Conservation (phyloP, 192 early-diverging fungal species). For the Backusella macrospora region DNA sequence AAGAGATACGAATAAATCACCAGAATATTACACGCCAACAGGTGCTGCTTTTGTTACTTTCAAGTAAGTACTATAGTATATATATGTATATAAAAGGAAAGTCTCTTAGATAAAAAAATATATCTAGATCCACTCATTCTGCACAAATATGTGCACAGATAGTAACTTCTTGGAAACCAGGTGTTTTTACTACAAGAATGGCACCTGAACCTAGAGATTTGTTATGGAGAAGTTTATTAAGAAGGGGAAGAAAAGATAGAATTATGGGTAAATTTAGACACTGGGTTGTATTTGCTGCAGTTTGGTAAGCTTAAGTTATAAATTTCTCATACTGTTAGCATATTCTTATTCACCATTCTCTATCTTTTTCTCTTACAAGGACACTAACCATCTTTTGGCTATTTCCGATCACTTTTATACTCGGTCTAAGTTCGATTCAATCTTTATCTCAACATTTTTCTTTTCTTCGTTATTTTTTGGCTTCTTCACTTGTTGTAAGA, state of each 20-base stretch:
- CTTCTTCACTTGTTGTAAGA: constrained; percentile 43
- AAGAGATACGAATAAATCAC: constrained; percentile 40
- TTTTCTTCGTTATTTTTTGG: constrained; percentile 51
- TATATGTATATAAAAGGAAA: not conserved
- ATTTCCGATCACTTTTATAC: constrained; percentile 60
- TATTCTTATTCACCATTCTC: not conserved
- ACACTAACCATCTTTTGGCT: constrained; percentile 66
- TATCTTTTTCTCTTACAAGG: constrained; percentile 37
- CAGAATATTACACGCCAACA: constrained; percentile 50
- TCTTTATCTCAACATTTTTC: constrained; percentile 48
- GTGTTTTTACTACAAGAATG: constrained; percentile 49
- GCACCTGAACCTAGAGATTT: constrained; percentile 69
- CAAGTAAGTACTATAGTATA: constrained; percentile 27
- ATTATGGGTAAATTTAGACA: constrained; percentile 51
- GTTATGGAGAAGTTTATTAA: constrained; percentile 59
- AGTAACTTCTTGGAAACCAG: constrained; percentile 53
- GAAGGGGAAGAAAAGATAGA: constrained; percentile 45
- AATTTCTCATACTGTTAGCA: not conserved
- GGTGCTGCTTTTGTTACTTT: constrained; percentile 66
- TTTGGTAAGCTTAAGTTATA: constrained; percentile 19
- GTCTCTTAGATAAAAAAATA: not conserved
- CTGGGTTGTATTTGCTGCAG: constrained; percentile 45
- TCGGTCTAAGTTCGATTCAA: constrained; percentile 56
- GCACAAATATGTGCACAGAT: constrained; percentile 60
- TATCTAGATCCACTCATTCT: constrained; percentile 44